These are phyloP conservation scores for Phialemonium atrogriseum DNA, from an alignment of 2,329 filamentous ascomycete species.

Conservation along the genomic window DNA sequence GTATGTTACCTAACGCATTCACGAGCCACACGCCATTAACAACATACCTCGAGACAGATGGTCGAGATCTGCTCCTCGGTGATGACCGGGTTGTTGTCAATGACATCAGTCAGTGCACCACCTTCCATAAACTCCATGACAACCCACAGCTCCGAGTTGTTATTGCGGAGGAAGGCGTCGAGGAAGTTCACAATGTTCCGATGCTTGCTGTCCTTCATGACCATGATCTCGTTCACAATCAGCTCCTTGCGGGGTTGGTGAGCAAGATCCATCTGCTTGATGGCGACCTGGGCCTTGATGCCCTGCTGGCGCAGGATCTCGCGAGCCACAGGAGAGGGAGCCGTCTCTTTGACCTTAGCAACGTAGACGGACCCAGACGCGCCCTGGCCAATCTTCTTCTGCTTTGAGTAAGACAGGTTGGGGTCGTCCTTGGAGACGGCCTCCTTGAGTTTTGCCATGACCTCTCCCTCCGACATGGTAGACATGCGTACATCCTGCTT, in stretches of 20 bases:
- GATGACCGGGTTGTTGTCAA: conserved; percentile 93
- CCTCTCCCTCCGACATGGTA: conserved; percentile 92
- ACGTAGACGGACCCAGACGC: conserved; percentile 98
- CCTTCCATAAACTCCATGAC: conserved; percentile 99
- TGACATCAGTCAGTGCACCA: conserved; percentile 93
- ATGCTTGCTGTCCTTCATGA: conserved; percentile 99
- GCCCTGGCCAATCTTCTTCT: conserved; percentile 99
- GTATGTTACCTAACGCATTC: too few species aligned
- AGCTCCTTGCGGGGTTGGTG: conserved; percentile 96
- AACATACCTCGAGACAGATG: conserved; percentile 86
- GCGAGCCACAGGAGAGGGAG: conserved; percentile 71
- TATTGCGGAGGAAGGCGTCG: conserved; percentile 92
- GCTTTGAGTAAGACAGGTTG: conserved; percentile 92
- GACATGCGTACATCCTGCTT: conserved; percentile 97
- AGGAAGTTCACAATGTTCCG: conserved; percentile 99
- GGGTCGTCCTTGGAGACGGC: conserved; percentile 95
- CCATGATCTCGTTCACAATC: conserved; percentile 99
- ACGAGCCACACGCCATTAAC: too few species aligned
- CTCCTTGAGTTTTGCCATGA: conserved; percentile 91
- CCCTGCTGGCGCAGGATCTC: conserved; percentile 74
- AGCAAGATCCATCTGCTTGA: conserved; percentile 98
- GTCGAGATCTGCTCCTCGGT: conserved; percentile 96
- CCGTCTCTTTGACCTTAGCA: conserved; percentile 84
- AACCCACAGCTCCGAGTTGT: conserved; percentile 94
- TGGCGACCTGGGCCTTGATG: conserved; percentile 80